Evolutionary conservation across 495 filamentous ascomycete genomes (phyloP), one percentile per base, ranked within the genome.

Genomic region (Choiromyces venosus): DNA sequence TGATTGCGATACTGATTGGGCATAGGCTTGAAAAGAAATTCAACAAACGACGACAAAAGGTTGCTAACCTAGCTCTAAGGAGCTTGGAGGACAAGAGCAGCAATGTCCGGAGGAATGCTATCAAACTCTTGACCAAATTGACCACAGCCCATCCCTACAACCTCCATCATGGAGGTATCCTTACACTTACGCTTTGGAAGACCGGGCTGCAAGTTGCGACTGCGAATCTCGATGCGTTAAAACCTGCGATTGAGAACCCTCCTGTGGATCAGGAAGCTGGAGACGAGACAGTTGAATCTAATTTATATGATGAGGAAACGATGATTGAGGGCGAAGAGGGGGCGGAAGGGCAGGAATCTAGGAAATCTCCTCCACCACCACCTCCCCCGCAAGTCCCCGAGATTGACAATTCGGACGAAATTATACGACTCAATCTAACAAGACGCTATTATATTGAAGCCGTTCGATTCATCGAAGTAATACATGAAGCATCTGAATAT

Each of bases 71-170:
- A 18, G 93, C 95, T 9, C 88, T 91, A 52, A 87, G 91, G 76
- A 97, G 94, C 80, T 85, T 99, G 35, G 92, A 97, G 82, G 95
- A 99, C 83, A 99, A 96, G 84, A 98, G 95, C 82, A 98, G 96
- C 82, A 94, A 98, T 81, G 95, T 98, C 33, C 87, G 95, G 75
- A 89, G 93, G 52, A 97, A 98, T 81, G 93, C 96, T 0, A 96
- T 99, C 82, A 97, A 96, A 78, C 84, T 99, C 38, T 85, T 98
- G 19, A 91, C 90, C 1, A 91, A 91, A 69, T 85, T 99, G 14
- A 91, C 98, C 70, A 90, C 92, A 39, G 97, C 93, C 0, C 96
- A 99, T 80, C 96, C 95, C 3, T 99, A 97, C 80, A 91, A 90
- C 69, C 90, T 92, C 14, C 89, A 97, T 82, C 94, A 98, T 79